Base-by-base conservation (phyloP, 1,284 basidiomycete genomes). In the Ganoderma lucidum region DNA sequence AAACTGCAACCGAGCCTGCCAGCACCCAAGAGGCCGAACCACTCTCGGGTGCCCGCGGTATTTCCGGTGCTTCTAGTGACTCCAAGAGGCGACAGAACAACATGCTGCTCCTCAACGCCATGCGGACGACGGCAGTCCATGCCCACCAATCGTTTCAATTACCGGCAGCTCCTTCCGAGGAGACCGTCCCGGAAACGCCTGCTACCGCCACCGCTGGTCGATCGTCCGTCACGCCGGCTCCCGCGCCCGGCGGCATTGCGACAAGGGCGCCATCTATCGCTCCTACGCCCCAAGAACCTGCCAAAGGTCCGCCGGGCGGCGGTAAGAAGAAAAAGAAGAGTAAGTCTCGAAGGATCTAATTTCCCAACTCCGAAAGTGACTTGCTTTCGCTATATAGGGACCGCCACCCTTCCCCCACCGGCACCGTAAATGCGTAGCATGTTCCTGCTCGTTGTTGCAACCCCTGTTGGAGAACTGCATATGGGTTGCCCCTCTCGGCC, bases 301-400 rank as follows among this genome's bases (percentile, higher is more conserved):
- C 79, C 39, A 90, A 86, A 77, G 84, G 82, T 12, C 80, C 82
- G 8, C 76, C 83, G 2, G 87, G 86, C 2, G 85, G 81, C n/a
- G 86, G 85, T 12, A 94, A 90, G 80, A 93, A 91, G 81, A 94
- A 91, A 79, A 86, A 85, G 77, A 91, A 90, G 82, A 84, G 90
- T 90, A 75, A 72, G 88, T 78, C 6, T 44, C 53, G 23, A 28
- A 39, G 37, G 42, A 37, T 48, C 37, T 15, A 6, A 4, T 41
- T 10, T 17, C 45, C 39, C 30, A n/a, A 60, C 42, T 44, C 59
- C 59, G 44, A 60, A 63, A 42, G 45, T 65, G 63, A 51, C 48
- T 45, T 44, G 2, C 62, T 44, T 62, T 67, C 42, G 45, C 58
- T 41, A 14, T 53, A 28, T 37, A 76, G 75, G 75, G 62, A 76